Evolutionary conservation across 1,284 basidiomycete species (phyloP), one percentile per base, ranked within the genome.

Genomic region (Ceratobasidium sp.): DNA sequence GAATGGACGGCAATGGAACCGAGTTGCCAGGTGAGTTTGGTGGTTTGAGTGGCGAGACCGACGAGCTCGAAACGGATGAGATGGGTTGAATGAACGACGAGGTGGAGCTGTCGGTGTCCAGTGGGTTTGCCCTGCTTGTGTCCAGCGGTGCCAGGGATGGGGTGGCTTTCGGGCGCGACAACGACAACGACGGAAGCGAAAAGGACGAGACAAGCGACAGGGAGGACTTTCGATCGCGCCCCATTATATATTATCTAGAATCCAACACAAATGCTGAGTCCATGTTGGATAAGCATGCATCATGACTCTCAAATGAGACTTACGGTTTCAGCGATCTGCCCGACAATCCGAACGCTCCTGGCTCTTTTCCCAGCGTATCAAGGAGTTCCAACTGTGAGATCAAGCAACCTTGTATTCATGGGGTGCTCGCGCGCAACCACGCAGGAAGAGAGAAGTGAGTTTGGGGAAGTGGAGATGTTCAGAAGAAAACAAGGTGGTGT

Each of bases 1-100:
- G 60, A 65, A 65, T 65, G 60, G 60, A 65, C 13, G 60, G 60
- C 35, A 65, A 22, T n/a, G 60, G 60, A 53, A 65, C 60, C 35
- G 60, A 52, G 20, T 47, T 10, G 35, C 60, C 60, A 35, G 60
- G 60, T 2, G 60, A 65, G 2, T n/a, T 25, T 25, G 58, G 58
- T 2, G 58, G 58, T 38, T 62, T 62, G 32, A 50, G 34, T 10
- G 58, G 58, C 31, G 57, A 62, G 7, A 43, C 58, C 6, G 58
- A 29, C 25, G 12, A 22, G n/a, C n/a, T 38, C 7, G 32, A 15
- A 62, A 40, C 17, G 43, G 58, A 29, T 50, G 58, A 8, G 43
- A 62, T 52, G 2, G 49, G 13, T 6, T 47, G 52, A 17, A 65
- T 53, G 49, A n/a, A 29, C n/a, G 60, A 65, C 15, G 49, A 53